Conservation (phyloP, 768 basidiomycete species). For the Calocera cornea region DNA sequence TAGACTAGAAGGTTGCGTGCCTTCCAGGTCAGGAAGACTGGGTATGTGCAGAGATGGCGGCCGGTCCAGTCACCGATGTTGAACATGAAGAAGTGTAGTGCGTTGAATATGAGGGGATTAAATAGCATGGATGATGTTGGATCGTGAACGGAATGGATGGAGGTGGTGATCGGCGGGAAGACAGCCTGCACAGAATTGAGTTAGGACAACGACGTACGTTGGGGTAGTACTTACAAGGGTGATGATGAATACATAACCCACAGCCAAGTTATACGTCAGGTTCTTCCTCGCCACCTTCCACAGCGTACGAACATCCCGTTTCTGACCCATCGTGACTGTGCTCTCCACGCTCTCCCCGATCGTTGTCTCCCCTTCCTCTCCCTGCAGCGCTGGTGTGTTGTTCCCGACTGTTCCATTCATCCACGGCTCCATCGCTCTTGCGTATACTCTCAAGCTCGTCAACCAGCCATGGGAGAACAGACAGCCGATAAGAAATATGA, state of each 20-base stretch:
- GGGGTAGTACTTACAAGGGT: slow-evolving; percentile 48
- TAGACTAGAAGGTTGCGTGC: slow-evolving; percentile 45
- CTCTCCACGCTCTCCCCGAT: slow-evolving; percentile 19
- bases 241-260: slow-evolving; percentile 60
- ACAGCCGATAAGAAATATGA: slow-evolving; percentile 45
- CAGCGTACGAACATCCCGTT: slow-evolving; percentile 24
- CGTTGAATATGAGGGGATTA: slow-evolving; percentile 73
- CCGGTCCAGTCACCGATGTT: slow-evolving; percentile 61
- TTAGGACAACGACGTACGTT: not conserved
- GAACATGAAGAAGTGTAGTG: slow-evolving; percentile 64
- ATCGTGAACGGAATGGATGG: slow-evolving; percentile 52
- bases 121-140: slow-evolving; percentile 26
- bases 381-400: slow-evolving; percentile 1
- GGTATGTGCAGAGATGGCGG: slow-evolving; percentile 53
- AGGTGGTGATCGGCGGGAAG: slow-evolving; percentile 74
- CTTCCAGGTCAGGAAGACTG: slow-evolving; percentile 54
- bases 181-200: slow-evolving; percentile 43
- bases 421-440: slow-evolving; percentile 11
- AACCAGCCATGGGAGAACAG: slow-evolving; percentile 46
- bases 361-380: slow-evolving; percentile 25
- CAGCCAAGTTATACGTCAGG: slow-evolving; percentile 51
- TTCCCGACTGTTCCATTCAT: not conserved
- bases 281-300: slow-evolving; percentile 35
- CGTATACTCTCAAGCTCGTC: slow-evolving; percentile 43
- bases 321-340: slow-evolving; percentile 14